Evolutionary conservation across 2,329 filamentous ascomycete species (phyloP).

Genomic region (Curvularia sp.): DNA sequence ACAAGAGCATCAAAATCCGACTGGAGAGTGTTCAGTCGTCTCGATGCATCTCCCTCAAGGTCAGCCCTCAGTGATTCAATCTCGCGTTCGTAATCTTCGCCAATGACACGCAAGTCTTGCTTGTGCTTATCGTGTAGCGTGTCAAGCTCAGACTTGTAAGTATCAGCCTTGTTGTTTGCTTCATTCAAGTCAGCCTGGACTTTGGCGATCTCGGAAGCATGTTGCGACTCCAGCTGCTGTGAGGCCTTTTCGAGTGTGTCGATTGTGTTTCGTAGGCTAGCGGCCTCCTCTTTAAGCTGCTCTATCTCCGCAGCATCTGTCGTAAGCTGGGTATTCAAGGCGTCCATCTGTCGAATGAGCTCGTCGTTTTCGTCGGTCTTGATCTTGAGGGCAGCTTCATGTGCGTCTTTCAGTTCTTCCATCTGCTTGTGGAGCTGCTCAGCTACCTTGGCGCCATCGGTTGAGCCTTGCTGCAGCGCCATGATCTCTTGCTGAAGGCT

Average conservation of each 20-base stretch:
- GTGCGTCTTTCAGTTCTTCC: conserved; percentile 38
- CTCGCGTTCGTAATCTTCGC: conserved; percentile 44
- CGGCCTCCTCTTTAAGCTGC: conserved; percentile 38
- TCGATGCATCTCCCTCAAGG: conserved; percentile 47
- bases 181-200: conserved; percentile 37
- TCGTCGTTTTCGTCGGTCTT: conserved; percentile 44
- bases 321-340: conserved; percentile 45
- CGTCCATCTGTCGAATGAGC: conserved; percentile 43
- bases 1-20: conserved; percentile 42
- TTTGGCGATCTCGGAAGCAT: conserved; percentile 33
- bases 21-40: conserved; percentile 42
- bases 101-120: conserved; percentile 39
- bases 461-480: conserved; percentile 44
- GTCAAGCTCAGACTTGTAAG: conserved; percentile 41
- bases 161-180: conserved; percentile 33
- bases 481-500: conserved; percentile 44
- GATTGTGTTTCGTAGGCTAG: conserved; percentile 42
- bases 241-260: conserved; percentile 42
- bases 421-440: conserved; percentile 45
- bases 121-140: conserved; percentile 35
- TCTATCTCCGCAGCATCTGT: conserved; percentile 39
- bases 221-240: conserved; percentile 37
- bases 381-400: conserved; percentile 40
- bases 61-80: conserved; percentile 47
- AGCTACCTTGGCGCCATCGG: conserved; percentile 40